These are phyloP conservation scores for Phytophthora cactorum DNA, from an alignment of 352 stramenopile species.

Conservation along the genomic window DNA sequence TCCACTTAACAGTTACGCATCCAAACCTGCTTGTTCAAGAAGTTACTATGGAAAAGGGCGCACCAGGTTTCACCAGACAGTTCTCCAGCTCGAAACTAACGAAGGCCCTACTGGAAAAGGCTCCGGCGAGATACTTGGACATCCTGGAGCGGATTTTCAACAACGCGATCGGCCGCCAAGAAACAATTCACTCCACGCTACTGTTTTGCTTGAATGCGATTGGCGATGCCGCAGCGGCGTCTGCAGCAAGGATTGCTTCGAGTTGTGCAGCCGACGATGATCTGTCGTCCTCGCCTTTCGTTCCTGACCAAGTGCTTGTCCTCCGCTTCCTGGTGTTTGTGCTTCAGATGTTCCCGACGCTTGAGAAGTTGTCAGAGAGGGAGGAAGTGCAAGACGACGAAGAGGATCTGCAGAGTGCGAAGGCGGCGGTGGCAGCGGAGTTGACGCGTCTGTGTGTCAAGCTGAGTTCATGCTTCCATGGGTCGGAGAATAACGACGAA, in stretches of 20 bases:
- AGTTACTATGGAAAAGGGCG: not conserved
- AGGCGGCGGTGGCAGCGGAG: conserved; percentile 56
- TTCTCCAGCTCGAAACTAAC: conserved; percentile 58
- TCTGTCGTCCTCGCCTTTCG: conserved; percentile 32
- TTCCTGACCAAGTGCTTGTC: conserved; percentile 51
- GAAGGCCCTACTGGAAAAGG: conserved; percentile 45
- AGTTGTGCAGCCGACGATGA: not conserved
- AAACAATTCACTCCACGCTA: conserved; percentile 58
- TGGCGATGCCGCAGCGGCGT: conserved; percentile 42
- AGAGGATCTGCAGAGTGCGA: conserved; percentile 56
- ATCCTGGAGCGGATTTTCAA: conserved; percentile 70
- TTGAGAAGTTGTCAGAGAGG: conserved; percentile 58
- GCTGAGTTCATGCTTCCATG: conserved; percentile 47
- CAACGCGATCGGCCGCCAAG: conserved; percentile 52
- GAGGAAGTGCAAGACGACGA: conserved; percentile 79
- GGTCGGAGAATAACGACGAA: conserved; percentile 16
- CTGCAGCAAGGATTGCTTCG: conserved; percentile 43
- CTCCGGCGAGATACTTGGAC: conserved; percentile 50
- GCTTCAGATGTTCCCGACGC: conserved; percentile 56
- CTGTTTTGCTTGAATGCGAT: conserved; percentile 64
- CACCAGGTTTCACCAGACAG: conserved; percentile 1
- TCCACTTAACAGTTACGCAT: conserved; percentile 64
- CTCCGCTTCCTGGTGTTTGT: conserved; percentile 71
- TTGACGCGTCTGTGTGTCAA: conserved; percentile 59
- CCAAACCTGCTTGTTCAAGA: conserved; percentile 63